These are phyloP conservation scores for Ophiocordyceps robertsii DNA, from an alignment of 2,329 filamentous ascomycete species.

Conservation along the genomic window DNA sequence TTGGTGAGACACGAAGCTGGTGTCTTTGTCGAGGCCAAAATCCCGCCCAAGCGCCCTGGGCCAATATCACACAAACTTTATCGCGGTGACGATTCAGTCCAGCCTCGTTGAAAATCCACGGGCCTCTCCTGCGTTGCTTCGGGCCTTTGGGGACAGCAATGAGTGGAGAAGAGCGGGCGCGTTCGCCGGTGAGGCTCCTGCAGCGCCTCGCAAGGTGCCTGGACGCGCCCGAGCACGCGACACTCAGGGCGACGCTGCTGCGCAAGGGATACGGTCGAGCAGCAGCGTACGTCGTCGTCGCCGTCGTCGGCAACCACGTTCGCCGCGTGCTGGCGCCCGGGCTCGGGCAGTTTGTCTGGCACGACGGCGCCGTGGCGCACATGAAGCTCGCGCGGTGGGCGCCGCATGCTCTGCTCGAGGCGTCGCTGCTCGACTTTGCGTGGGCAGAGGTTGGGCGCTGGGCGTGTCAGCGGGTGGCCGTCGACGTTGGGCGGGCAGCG, in stretches of 20 bases:
- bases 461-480: neutral
- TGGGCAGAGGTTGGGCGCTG: constrained; percentile 5
- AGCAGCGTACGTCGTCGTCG: constrained; percentile 15
- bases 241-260: constrained; percentile 3
- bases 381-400: constrained; percentile 21
- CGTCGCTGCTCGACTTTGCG: constrained; percentile 6
- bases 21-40: too few relatives aligned
- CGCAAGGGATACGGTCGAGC: constrained; percentile 11
- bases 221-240: too few relatives aligned
- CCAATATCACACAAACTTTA: too few relatives aligned
- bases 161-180: too few relatives aligned
- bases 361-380: constrained; percentile 17
- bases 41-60: too few relatives aligned
- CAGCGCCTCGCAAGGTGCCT: too few relatives aligned
- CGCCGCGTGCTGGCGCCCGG: constrained; percentile 17
- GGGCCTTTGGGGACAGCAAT: too few relatives aligned
- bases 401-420: constrained; percentile 20
- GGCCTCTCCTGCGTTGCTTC: too few relatives aligned
- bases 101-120: too few relatives aligned
- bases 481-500: neutral
- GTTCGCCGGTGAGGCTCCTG: too few relatives aligned
- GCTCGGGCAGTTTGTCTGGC: constrained; percentile 15
- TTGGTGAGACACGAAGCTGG: too few relatives aligned
- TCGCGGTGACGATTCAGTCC: too few relatives aligned
- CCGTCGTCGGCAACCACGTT: constrained; percentile 25